These are phyloP conservation scores for Monosporozyma servazzii DNA, from an alignment of 805 yeast species.

Conservation along the genomic window DNA sequence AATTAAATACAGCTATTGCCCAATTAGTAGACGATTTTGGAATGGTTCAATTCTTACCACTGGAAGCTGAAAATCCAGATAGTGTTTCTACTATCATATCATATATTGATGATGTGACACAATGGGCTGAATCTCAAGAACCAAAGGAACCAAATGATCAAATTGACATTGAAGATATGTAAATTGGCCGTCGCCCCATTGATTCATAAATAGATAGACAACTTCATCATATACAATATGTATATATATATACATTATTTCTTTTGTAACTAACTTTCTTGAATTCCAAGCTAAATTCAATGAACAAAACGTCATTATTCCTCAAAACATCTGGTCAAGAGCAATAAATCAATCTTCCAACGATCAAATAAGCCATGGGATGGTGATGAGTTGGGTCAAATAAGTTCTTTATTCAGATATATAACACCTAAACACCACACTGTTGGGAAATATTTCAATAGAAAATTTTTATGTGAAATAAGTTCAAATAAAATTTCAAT, in stretches of 20 bases:
- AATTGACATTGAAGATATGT: conserved; percentile 45
- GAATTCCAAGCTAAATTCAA: neutral
- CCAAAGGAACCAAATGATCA: conserved; percentile 92
- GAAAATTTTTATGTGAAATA: neutral
- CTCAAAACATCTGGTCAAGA: too few species aligned
- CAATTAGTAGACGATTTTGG: conserved; percentile 93
- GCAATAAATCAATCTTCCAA: neutral
- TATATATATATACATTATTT: neutral
- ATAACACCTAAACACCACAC: neutral
- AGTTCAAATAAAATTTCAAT: too few species aligned
- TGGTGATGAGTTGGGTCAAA: neutral
- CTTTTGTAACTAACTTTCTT: neutral
- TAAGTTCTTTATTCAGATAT: neutral
- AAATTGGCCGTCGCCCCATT: neutral
- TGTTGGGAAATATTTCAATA: neutral
- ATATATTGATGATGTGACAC: conserved; percentile 93
- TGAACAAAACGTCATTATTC: too few species aligned
- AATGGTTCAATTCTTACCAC: conserved; percentile 93
- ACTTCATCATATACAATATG: neutral
- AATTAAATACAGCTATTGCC: conserved; percentile 74
- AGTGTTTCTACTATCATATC: conserved; percentile 76
- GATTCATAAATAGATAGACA: neutral
- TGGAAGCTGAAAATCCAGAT: conserved; percentile 69
- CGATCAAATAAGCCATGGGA: neutral
- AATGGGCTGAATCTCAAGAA: conserved; percentile 94